These are phyloP conservation scores for Nicotiana tomentosiformis DNA, from an alignment of 257 asterid genomes.

Conservation along the genomic window DNA sequence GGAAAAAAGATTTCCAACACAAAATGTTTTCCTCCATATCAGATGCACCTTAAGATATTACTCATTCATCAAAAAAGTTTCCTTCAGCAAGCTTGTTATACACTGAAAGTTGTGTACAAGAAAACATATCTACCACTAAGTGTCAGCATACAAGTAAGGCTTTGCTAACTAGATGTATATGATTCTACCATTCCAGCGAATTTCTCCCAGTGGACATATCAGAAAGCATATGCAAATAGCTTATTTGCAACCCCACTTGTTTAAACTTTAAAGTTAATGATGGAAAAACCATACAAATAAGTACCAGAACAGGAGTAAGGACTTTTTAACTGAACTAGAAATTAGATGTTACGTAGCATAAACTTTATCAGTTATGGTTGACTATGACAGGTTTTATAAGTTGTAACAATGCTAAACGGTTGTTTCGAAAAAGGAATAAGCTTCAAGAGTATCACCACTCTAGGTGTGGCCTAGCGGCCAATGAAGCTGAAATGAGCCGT, in stretches of 20 bases:
- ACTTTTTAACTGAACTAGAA: neutral
- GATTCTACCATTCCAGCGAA: neutral
- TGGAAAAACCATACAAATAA: neutral
- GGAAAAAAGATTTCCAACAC: neutral
- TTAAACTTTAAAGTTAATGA: neutral
- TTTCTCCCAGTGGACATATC: neutral
- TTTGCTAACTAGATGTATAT: neutral
- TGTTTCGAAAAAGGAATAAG: neutral
- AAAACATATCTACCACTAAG: neutral
- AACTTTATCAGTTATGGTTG: neutral
- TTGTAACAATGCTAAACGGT: neutral
- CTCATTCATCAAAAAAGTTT: neutral
- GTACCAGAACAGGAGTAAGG: neutral
- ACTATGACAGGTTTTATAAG: neutral
- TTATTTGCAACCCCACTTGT: neutral
- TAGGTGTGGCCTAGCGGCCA: neutral
- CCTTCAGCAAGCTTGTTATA: neutral
- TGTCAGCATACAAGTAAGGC: neutral
- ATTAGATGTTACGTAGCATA: neutral
- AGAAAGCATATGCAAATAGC: neutral
- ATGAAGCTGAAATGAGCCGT: neutral
- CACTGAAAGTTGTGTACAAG: neutral
- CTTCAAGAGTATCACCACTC: neutral
- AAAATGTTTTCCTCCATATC: neutral
- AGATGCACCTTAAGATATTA: neutral